A percentile compares a stretch with the other conserved stretches of the same genome.
Conservation (phyloP, 371 early-diverging fungal species). For the Rhizomucor pusillus region DNA sequence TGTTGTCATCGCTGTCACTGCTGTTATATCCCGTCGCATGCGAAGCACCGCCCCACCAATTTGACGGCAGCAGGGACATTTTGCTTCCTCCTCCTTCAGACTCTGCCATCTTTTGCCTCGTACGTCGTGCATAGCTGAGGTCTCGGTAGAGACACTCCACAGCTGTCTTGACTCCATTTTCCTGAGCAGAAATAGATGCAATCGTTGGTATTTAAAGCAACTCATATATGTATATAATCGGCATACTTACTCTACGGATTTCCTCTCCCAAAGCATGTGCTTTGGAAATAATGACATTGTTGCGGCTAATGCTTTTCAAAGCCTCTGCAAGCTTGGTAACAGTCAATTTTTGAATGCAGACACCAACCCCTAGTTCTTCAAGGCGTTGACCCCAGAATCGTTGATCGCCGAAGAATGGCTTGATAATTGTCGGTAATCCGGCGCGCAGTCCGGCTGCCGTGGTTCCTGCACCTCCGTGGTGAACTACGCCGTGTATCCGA, state of each 20-base stretch:
- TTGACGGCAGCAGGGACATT: neutral
- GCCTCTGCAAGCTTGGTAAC: conserved; percentile 52
- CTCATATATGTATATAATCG: too few species aligned
- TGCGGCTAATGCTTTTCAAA: conserved; percentile 54
- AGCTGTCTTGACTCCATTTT: conserved; percentile 64
- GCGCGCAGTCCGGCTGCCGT: conserved; percentile 77
- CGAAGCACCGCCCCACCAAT: neutral
- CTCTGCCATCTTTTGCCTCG: neutral
- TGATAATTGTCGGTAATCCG: conserved; percentile 73
- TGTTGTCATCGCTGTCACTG: too few species aligned
- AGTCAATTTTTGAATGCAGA: conserved; percentile 57
- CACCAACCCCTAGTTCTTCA: conserved; percentile 62
- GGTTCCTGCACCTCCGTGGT: conserved; percentile 90
- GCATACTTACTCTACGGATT: conserved; percentile 39
- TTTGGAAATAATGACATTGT: conserved; percentile 56
- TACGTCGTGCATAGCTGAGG: conserved; percentile 46
- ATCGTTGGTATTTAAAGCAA: too few species aligned
- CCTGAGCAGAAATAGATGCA: conserved; percentile 25
- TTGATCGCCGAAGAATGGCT: conserved; percentile 87
- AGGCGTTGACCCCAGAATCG: conserved; percentile 77
- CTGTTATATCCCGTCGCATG: neutral
- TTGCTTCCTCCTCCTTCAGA: neutral
- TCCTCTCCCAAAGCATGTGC: conserved; percentile 56
- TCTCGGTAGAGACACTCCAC: conserved; percentile 63
- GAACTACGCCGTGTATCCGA: conserved; percentile 71